Percentiles rank a stretch among this genome's conserved stretches.
Evolutionary conservation across 352 stramenopile genomes (phyloP).

Genomic region (Elongisporangium senticosum): DNA sequence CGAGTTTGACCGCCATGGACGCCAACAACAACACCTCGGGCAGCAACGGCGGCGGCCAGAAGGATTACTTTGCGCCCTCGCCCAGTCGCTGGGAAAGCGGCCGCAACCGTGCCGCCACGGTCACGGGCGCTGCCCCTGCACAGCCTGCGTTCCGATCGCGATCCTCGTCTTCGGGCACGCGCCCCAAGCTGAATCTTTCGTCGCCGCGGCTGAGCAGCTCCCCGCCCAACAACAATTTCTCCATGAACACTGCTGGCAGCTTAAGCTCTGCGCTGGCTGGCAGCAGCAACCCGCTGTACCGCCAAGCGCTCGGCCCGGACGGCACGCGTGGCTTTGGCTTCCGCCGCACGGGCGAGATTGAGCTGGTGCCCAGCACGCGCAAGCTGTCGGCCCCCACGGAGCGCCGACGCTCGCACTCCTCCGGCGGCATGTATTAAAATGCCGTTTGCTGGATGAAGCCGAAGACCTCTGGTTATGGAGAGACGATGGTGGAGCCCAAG

Average conservation of each 20-base stretch:
- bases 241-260: conserved; percentile 11
- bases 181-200: conserved; percentile 53
- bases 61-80: conserved; percentile 54
- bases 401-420: conserved; percentile 73
- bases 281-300: conserved; percentile 58
- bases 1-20: conserved; percentile 36
- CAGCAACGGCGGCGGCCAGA: conserved; percentile 35
- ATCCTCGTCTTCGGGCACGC: conserved; percentile 54
- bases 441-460: background rate
- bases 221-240: conserved; percentile 27
- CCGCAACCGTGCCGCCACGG: conserved; percentile 51
- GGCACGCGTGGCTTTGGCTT: conserved; percentile 77
- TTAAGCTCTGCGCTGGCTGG: conserved; percentile 24
- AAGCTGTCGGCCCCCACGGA: conserved; percentile 51
- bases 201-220: conserved; percentile 55
- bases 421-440: conserved; percentile 21
- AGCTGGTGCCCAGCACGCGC: conserved; percentile 42
- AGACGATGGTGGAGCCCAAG: no score
- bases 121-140: conserved; percentile 28
- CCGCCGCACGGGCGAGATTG: conserved; percentile 54
- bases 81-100: conserved; percentile 43
- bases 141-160: conserved; percentile 41
- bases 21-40: conserved; percentile 11
- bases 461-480: background rate
- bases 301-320: conserved; percentile 71